phyloP scores from a whole-genome alignment of 2,329 filamentous ascomycete species.

The Fusarium hostae region DNA sequence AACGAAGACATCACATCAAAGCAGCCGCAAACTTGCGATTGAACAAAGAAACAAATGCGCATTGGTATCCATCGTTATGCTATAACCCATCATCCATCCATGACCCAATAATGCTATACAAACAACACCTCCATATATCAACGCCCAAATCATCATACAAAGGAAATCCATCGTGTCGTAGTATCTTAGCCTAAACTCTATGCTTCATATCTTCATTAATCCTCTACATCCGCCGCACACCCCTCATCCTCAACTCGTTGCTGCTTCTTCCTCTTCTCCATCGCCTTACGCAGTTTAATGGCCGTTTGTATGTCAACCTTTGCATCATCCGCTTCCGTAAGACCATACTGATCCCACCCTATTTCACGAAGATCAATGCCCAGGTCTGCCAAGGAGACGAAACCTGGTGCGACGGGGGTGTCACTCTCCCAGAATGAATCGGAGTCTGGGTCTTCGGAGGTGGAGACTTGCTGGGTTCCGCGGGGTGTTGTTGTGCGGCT shows the following conservation, averaged over 20 bases:
- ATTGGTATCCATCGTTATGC: slow-evolving; percentile 14
- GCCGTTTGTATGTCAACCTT: slow-evolving; percentile 41
- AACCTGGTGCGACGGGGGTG: slow-evolving; percentile 19
- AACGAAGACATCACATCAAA: background rate
- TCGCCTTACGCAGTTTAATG: slow-evolving; percentile 34
- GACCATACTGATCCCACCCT: slow-evolving; percentile 37
- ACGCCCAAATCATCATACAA: slow-evolving; percentile 22
- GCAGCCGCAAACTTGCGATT: background rate
- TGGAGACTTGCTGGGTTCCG: slow-evolving; percentile 5
- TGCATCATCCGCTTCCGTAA: slow-evolving; percentile 38
- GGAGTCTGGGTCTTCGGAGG: slow-evolving; percentile 24
- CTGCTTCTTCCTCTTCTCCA: slow-evolving; percentile 24
- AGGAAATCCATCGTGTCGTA: slow-evolving; percentile 16
- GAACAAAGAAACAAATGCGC: background rate
- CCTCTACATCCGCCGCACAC: slow-evolving; percentile 35
- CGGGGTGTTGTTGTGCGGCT: slow-evolving; percentile 17
- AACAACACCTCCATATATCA: background rate
- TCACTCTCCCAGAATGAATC: slow-evolving; percentile 37
- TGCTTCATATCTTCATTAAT: slow-evolving; percentile 30
- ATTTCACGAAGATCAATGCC: slow-evolving; percentile 27
- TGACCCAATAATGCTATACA: background rate
- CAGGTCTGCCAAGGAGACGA: slow-evolving; percentile 31
- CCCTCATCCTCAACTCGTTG: slow-evolving; percentile 29
- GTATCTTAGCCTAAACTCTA: slow-evolving; percentile 8
- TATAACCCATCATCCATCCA: background rate